Evolutionary conservation across 331 rosid genomes (phyloP).

Genomic region (Acacia pycnantha): DNA sequence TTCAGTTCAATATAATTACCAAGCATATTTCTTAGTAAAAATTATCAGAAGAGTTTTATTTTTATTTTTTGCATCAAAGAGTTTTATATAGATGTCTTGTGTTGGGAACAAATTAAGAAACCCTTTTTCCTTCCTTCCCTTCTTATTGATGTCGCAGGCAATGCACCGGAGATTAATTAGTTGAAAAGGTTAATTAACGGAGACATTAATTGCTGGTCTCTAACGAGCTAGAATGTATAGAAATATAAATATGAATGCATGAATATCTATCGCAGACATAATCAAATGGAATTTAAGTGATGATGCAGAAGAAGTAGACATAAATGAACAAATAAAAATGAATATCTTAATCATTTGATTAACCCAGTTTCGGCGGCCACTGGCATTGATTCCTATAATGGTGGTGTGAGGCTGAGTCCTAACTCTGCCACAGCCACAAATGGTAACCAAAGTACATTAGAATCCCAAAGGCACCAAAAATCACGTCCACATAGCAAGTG

Average conservation of each 20-base stretch:
- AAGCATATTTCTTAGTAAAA: background rate
- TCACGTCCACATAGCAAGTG: conserved; percentile 74
- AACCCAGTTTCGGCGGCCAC: conserved; percentile 85
- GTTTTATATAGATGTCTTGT: background rate
- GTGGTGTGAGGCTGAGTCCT: conserved; percentile 67
- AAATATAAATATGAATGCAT: background rate
- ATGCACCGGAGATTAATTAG: background rate
- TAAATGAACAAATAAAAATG: background rate
- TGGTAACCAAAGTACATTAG: conserved; percentile 57
- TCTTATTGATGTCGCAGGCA: background rate
- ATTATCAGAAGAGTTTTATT: background rate
- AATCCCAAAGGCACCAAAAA: conserved; percentile 76
- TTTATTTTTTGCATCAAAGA: too few relatives aligned
- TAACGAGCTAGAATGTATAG: too few relatives aligned
- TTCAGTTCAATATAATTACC: background rate
- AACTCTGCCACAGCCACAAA: conserved; percentile 79
- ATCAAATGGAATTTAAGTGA: background rate
- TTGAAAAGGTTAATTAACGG: background rate
- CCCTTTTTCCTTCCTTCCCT: background rate
- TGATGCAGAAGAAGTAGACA: background rate
- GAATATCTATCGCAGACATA: background rate
- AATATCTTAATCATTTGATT: conserved; percentile 67
- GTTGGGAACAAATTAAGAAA: background rate
- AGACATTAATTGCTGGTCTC: background rate
- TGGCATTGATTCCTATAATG: conserved; percentile 76